phyloP scores from a whole-genome alignment of 2,329 filamentous ascomycete species.

The Trichoderma asperellum region DNA sequence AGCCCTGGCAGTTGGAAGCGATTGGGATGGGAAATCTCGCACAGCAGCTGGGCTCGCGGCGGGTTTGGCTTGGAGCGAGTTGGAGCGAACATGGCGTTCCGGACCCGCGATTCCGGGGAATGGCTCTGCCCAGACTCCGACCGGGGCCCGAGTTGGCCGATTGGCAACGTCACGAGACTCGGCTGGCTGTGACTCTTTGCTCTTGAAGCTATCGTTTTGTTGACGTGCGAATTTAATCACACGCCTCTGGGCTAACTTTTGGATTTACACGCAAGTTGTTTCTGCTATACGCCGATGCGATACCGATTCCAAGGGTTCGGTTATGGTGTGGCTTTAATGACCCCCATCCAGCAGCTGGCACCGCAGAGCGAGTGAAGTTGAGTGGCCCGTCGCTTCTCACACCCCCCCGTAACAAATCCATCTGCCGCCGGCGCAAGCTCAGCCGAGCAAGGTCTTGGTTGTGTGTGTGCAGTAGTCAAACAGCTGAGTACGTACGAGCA shows the following conservation, averaged over 20 bases:
- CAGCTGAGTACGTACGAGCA: too few species aligned
- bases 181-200: not conserved
- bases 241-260: not conserved
- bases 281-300: not conserved
- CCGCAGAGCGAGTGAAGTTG: too few species aligned
- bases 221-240: not conserved
- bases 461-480: not conserved
- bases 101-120: constrained; percentile 18
- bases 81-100: not conserved
- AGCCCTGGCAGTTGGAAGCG: not conserved
- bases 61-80: not conserved
- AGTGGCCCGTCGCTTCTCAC: not conserved
- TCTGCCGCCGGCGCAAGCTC: constrained; percentile 11
- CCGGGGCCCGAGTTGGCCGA: constrained; percentile 20
- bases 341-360: not conserved
- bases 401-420: not conserved
- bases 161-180: constrained; percentile 10
- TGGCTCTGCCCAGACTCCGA: constrained; percentile 5
- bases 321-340: constrained; percentile 20
- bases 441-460: constrained; percentile 14
- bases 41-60: not conserved
- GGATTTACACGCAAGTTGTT: not conserved
- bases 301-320: constrained; percentile 10
- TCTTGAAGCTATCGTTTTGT: not conserved
- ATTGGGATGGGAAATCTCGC: constrained; percentile 12